Base-by-base conservation (phyloP, 345 rosid species). In the Brassica rapa region DNA sequence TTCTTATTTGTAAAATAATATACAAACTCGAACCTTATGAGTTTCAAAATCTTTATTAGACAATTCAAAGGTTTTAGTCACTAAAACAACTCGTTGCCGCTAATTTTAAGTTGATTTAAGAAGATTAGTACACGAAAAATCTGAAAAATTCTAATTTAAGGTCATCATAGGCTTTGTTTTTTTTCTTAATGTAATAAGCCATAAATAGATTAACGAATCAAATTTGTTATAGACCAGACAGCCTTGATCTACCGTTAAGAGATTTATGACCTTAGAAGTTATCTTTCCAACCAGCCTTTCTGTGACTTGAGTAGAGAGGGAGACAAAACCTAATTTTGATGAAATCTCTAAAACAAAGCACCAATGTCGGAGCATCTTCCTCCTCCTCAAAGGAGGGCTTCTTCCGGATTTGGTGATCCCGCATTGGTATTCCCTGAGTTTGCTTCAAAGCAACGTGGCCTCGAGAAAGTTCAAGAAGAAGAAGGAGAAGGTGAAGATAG, bases 291-390 rank as follows among this genome's bases (percentile, higher is more conserved):
- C 74, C 11, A 27, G 23, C 46, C 37, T 72, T 55, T 21, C 27
- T 62, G 66, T 14, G 78, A 51, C 74, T 72, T 78, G 82, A 68
- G 82, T 61, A 78, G 70, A 73, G 55, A 7, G 3, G 56, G 19
- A 68, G 25, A 41, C 62, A 65, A 75, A 80, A 62, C 15, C 72
- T 43, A 51, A 21, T 64, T 80, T 51, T 80, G 39, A 80, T 75
- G 80, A 69, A 80, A 56, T 43, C 69, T n/a, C 55, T 62, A 75
- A 80, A 75, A 70, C 68, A 80, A 25, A 65, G 76, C 83, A 75
- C 83, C 76, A 80, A 80, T 80, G 83, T 75, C 80, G 80, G 83
- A 75, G 80, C 80, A 35, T 56, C 70, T 55, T 57, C 75, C 51
- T 51, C 56, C 56, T 46, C 55, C 55, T 46, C 16, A 4, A 23